Evolutionary conservation across 495 filamentous ascomycete species (phyloP), one percentile per base, ranked within the genome.

Genomic region (Daldinia bambusicola): DNA sequence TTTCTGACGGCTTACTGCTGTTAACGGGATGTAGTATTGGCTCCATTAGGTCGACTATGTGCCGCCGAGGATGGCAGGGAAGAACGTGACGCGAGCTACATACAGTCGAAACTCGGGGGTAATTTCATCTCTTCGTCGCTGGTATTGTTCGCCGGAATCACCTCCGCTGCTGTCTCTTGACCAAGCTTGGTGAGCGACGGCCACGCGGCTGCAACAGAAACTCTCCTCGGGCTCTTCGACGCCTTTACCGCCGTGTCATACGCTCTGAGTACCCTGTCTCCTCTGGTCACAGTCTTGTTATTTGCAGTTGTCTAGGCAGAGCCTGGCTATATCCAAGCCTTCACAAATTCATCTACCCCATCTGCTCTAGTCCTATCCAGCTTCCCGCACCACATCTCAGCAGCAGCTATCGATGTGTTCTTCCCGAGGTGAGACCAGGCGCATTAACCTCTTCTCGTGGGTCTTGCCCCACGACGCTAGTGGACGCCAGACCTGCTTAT

Each of bases 401-500:
- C 84, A 84, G 74, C 74, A 60, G 72, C 71, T 74, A 76, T 67
- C 66, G 74, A 75, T 82, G 81, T 74, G 80, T 79, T 79, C 75
- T 75, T 55, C 70, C 71, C 74, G 78, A 75, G 78, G 86, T 83
- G 79, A 75, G 88, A 88, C 87, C 90, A 86, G 86, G 86, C 88
- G 88, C 87, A 91, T 93, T 84, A 94, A 87, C 90, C 84, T 85
- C 85, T 85, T 88, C 87, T 88, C 86, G 78, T 78, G 75, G 71
- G 76, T 69, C 59, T 62, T 53, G 80, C 72, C 83, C 80, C 77
- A 76, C 76, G 78, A 72, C 79, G 78, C 84, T 75, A 86, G 86
- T 83, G 87, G 89, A 86, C 92, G 89, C 89, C 89, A 88, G 77
- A 77, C 79, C 63, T 74, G 52, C 51, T 75, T 74, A 63, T 71